phyloP scores from a whole-genome alignment of 805 yeast genomes.

The Hanseniaspora thailandica region DNA sequence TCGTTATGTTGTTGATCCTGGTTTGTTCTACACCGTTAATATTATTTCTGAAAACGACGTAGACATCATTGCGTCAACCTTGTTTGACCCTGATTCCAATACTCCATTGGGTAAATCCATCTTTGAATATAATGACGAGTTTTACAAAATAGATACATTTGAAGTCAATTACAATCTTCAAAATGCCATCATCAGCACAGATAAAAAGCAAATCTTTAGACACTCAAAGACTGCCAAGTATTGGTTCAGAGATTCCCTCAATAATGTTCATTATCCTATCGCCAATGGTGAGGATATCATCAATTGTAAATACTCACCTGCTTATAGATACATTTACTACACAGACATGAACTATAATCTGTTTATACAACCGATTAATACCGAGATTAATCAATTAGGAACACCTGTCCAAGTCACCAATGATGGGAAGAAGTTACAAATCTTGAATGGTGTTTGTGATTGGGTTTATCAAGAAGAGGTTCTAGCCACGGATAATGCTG shows the following conservation, averaged over 20 bases:
- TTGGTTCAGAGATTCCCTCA: slow-evolving; percentile 47
- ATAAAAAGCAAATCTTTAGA: slow-evolving; percentile 45
- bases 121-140: slow-evolving; percentile 35
- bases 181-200: slow-evolving; percentile 46
- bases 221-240: slow-evolving; percentile 53
- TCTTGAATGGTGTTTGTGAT: slow-evolving; percentile 62
- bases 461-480: slow-evolving; percentile 85
- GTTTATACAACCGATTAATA: slow-evolving; percentile 34
- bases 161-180: slow-evolving; percentile 37
- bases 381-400: slow-evolving; percentile 15
- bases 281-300: slow-evolving; percentile 20
- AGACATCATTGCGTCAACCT: slow-evolving; percentile 24
- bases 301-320: slow-evolving; percentile 53
- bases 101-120: slow-evolving; percentile 23
- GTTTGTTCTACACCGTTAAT: slow-evolving; percentile 29
- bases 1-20: slow-evolving; percentile 33
- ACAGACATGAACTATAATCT: slow-evolving; percentile 43
- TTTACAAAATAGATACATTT: slow-evolving; percentile 32
- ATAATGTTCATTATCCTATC: slow-evolving; percentile 28
- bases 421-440: slow-evolving; percentile 15
- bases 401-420: slow-evolving; percentile 15
- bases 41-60: slow-evolving; percentile 16
- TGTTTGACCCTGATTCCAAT: slow-evolving; percentile 22
- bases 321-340: slow-evolving; percentile 43
- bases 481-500: slow-evolving; percentile 41